Base-by-base conservation (phyloP, 306 rosid genomes). In the Glycine soja region DNA sequence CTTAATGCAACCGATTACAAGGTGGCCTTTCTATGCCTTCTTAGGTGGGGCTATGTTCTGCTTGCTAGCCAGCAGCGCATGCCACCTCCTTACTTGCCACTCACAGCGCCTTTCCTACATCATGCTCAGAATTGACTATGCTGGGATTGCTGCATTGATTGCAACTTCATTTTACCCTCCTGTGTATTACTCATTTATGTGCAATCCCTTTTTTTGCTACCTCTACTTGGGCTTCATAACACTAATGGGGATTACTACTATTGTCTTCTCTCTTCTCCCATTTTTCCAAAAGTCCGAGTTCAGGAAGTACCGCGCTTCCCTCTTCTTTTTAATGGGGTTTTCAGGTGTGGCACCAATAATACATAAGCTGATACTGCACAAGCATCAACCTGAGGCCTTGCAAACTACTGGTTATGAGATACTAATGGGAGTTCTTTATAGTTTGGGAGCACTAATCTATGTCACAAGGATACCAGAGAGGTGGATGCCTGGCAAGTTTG, bases 401-500 rank as follows among this genome's bases (percentile, higher is more conserved):
- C 85, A 74, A 77, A 91, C 97, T 0, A 75, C 91, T 0, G 81
- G 86, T 6, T 90, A 87, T 61, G 97, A 91, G 81, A 78, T 83
- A 58, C 51, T 82, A 56, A 90, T 91, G 93, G 93, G 92, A 57
- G 43, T 85, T 67, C 79, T 88, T 43, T 90, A 92, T 76, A 90
- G 87, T 43, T 58, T 90, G 61, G 94, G 97, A 58, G 92, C 94
- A 3, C 13, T 87, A 75, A 85, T 91, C n/a, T 90, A 90, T 64
- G 89, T 86, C 0, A 47, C 87, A 0, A 85, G 94, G 79, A 73
- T 90, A 72, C 92, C 94, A 0, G 93, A 90, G 82, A 84, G 93
- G 57, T 91, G 92, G 89, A 81, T 59, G 86, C 91, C 93, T 1
- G 96, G 92, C 8, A 88, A 80, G 82, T 91, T 91, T 82, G 96